A percentile compares a stretch with the other conserved stretches of the same genome.
Evolutionary conservation across 2,329 filamentous ascomycete genomes (phyloP).

Genomic region (Colletotrichum eleusines): DNA sequence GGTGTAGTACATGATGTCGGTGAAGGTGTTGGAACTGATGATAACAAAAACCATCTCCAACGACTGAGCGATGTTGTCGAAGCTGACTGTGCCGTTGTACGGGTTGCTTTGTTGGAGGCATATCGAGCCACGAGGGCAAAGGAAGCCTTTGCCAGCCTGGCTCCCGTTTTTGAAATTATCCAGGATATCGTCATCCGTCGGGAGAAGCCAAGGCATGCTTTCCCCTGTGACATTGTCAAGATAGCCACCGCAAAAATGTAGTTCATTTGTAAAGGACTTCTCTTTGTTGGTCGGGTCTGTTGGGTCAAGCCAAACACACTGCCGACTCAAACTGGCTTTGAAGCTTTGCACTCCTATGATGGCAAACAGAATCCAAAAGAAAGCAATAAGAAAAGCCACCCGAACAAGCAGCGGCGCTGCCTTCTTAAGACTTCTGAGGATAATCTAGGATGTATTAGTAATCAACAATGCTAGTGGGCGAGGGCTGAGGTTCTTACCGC

Average conservation of each 20-base stretch:
- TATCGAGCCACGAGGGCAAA: slow-evolving; percentile 86
- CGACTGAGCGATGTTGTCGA: slow-evolving; percentile 94
- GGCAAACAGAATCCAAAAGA: slow-evolving; percentile 98
- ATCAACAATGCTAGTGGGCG: background rate
- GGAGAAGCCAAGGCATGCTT: slow-evolving; percentile 74
- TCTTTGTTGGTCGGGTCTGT: slow-evolving; percentile 65
- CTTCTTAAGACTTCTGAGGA: slow-evolving; percentile 94
- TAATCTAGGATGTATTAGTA: slow-evolving; percentile 70
- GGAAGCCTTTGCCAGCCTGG: slow-evolving; percentile 79
- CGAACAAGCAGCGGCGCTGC: slow-evolving; percentile 91
- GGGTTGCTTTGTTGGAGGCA: slow-evolving; percentile 86
- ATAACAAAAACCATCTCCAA: slow-evolving; percentile 96
- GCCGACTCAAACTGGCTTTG: slow-evolving; percentile 82
- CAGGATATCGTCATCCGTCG: slow-evolving; percentile 48
- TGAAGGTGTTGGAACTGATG: slow-evolving; percentile 98
- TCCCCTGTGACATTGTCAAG: slow-evolving; percentile 69
- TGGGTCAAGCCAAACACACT: slow-evolving; percentile 83
- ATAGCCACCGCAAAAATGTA: slow-evolving; percentile 90
- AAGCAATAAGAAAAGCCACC: slow-evolving; percentile 92
- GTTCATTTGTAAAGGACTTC: slow-evolving; percentile 70
- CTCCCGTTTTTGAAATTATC: slow-evolving; percentile 64
- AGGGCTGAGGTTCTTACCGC: slow-evolving; percentile 68
- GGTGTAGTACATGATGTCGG: slow-evolving; percentile 93
- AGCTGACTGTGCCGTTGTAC: slow-evolving; percentile 87
- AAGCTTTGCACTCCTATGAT: slow-evolving; percentile 98